phyloP scores from a whole-genome alignment of 2,329 filamentous ascomycete species.

The Hawksworthiomyces lignivorus region DNA sequence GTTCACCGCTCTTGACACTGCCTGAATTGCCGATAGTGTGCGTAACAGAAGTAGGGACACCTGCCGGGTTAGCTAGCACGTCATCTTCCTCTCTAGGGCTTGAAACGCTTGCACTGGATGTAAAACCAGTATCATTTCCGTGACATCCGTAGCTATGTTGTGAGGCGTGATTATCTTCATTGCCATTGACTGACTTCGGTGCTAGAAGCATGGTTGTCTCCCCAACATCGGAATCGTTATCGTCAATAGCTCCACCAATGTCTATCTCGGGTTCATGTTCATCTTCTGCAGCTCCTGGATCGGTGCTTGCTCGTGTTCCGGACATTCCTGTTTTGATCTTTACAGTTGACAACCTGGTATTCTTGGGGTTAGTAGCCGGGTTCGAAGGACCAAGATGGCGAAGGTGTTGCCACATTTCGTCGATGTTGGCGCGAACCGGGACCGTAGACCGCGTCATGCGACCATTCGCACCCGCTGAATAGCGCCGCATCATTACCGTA shows the following conservation, averaged over 20 bases:
- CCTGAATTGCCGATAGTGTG: too few species aligned
- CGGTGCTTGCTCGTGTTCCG: neutral
- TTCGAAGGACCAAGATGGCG: slow-evolving; percentile 62
- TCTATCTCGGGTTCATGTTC: too few species aligned
- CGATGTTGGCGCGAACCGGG: slow-evolving; percentile 51
- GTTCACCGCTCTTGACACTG: too few species aligned
- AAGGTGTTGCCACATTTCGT: slow-evolving; percentile 56
- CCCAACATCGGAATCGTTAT: slow-evolving; percentile 16
- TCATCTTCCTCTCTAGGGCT: too few species aligned
- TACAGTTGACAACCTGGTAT: slow-evolving; percentile 54
- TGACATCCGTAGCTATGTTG: neutral
- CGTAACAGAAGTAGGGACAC: too few species aligned
- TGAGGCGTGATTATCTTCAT: neutral
- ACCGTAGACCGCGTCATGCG: slow-evolving; percentile 39
- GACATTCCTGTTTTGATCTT: slow-evolving; percentile 48
- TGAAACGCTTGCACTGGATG: too few species aligned
- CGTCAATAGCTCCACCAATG: neutral
- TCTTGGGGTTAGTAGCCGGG: slow-evolving; percentile 55
- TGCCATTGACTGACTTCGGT: slow-evolving; percentile 28
- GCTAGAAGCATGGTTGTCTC: slow-evolving; percentile 37
- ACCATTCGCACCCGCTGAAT: slow-evolving; percentile 48
- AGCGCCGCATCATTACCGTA: slow-evolving; percentile 53
- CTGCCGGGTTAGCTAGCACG: too few species aligned
- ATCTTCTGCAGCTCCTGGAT: too few species aligned
- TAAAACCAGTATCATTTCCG: too few species aligned